Evolutionary conservation across 1,284 basidiomycete genomes (phyloP), one percentile per base, ranked within the genome.

Genomic region (Anthracocystis panici-leucophaei): DNA sequence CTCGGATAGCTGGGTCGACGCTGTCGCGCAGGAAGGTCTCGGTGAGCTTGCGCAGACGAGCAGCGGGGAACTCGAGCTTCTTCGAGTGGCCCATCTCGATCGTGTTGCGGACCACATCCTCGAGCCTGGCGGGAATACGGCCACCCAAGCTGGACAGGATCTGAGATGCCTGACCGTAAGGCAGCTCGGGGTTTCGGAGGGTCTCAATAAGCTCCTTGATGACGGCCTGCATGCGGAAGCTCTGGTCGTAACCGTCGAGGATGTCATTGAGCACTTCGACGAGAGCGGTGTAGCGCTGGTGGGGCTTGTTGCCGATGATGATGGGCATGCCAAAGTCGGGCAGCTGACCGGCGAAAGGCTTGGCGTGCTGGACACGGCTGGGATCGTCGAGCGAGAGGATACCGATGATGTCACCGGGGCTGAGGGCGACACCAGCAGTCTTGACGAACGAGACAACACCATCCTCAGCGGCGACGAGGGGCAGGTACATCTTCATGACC

Each of bases 361-460:
- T 97, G 69, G 97, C 97, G 82, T 98, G 96, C 86, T 94, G 97
- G 82, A 99, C 97, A 75, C 95, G 94, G 79, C 91, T 90, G 40
- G 97, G 97, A 86, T 99, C 96, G 85, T 99, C 97, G 64, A 99
- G 91, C 18, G 94, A 94, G 57, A 99, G 89, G 84, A 99, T 96
- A 87, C 97, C 97, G 69, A 99, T 91, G 73, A 99, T 95, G 86
- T 98, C 97, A 52, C 97, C 97, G n/a, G 95, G 93, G 79, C 94
- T 93, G 65, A 99, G 90, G 76, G 94, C 94, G 81, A 96, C 93
- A 79, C 97, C 97, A 57, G 96, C 93, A 84, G 98, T 95, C 88
- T 98, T 99, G 86, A 99, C 94, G 84, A 99, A 92, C 48, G 79
- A 76, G 51, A 84, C 77, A 25, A 93, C 90, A 85, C 97, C 97